phyloP scores from a whole-genome alignment of 306 rosid genomes.

The Cucumis hystrix region DNA sequence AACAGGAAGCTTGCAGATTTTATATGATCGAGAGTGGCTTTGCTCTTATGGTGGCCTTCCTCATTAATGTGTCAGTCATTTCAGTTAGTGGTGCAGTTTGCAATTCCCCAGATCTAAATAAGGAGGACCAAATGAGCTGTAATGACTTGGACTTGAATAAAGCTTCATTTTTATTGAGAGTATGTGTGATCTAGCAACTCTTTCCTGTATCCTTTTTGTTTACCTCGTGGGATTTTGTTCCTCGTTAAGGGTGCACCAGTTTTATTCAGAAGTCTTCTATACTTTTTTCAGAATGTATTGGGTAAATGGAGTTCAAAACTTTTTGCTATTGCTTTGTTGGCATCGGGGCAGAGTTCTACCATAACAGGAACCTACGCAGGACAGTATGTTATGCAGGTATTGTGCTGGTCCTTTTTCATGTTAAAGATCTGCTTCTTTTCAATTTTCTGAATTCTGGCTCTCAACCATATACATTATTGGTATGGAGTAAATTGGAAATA shows the following conservation, averaged over 20 bases:
- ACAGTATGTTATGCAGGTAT: conserved; percentile 98
- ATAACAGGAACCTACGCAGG: conserved; percentile 99
- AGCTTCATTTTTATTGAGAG: conserved; percentile 78
- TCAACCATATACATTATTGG: neutral
- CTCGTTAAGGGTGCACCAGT: neutral
- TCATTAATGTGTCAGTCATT: conserved; percentile 70
- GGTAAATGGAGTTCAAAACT: conserved; percentile 96
- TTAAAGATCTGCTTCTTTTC: neutral
- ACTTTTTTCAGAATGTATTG: conserved; percentile 57
- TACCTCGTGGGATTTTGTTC: neutral
- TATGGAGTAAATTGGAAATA: neutral
- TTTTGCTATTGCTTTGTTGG: conserved; percentile 85
- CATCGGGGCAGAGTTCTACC: conserved; percentile 98
- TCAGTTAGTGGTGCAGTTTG: conserved; percentile 93
- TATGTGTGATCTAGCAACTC: conserved; percentile 30
- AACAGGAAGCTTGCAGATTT: conserved; percentile 92
- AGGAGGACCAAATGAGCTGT: conserved; percentile 64
- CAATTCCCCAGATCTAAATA: conserved; percentile 48
- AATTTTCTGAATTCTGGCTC: neutral
- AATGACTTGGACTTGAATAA: conserved; percentile 77
- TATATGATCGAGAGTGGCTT: conserved; percentile 83
- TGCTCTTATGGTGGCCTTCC: conserved; percentile 84
- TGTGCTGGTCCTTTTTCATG: neutral
- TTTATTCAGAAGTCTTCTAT: neutral
- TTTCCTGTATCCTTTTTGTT: neutral